Conservation (phyloP, 2,329 filamentous ascomycete species). For the Ustulina deusta region DNA sequence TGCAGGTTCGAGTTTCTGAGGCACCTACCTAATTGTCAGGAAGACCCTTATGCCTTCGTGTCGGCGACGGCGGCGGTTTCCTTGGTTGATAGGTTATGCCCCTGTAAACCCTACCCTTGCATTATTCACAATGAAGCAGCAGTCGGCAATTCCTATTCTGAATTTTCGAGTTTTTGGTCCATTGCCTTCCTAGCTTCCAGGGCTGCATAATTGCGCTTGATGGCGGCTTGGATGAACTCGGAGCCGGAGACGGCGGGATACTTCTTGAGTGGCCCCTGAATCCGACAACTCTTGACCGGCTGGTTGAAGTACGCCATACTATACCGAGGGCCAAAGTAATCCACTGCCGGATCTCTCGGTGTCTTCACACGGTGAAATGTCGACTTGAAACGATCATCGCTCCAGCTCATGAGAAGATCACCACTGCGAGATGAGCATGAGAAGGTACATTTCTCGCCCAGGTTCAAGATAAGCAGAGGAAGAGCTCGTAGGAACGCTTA, state of each 20-base stretch:
- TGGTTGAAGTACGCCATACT: constrained; percentile 77
- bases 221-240: constrained; percentile 69
- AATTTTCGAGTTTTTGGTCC: constrained; percentile 22
- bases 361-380: constrained; percentile 74
- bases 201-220: constrained; percentile 67
- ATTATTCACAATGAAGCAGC: constrained; percentile 21
- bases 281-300: constrained; percentile 67
- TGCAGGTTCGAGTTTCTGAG: not conserved
- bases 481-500: constrained; percentile 35
- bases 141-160: constrained; percentile 16
- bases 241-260: constrained; percentile 70
- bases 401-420: constrained; percentile 75
- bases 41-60: not conserved
- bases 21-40: not conserved
- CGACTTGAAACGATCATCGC: constrained; percentile 74
- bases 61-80: not conserved
- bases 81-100: not conserved
- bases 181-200: constrained; percentile 61
- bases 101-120: not conserved
- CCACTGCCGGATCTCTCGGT: constrained; percentile 62
- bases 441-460: not conserved
- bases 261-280: constrained; percentile 72
- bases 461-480: not conserved
- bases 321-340: constrained; percentile 71
- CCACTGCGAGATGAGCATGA: constrained; percentile 54